A percentile compares a stretch with the other conserved stretches of the same genome.
These are phyloP conservation scores for Kentomonas sorsogonicus DNA, from an alignment of 208 protist species.

Conservation along the genomic window DNA sequence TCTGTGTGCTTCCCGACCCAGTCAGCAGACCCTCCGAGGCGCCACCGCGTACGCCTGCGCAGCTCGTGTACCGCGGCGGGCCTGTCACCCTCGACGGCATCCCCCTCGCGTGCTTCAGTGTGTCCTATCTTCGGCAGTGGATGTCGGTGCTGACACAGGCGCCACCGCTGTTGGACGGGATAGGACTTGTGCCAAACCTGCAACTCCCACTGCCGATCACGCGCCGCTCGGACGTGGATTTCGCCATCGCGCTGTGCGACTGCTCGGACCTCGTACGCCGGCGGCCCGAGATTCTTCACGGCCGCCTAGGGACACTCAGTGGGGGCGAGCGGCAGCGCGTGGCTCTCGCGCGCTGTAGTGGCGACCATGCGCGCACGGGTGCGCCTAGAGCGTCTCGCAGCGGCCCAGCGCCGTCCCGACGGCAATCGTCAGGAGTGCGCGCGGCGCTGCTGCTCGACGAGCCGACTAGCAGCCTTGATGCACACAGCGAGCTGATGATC, in stretches of 20 bases:
- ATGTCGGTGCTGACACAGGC: background rate
- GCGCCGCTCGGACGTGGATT: background rate
- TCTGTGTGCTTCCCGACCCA: too few species aligned
- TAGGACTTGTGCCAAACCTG: background rate
- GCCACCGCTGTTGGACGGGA: background rate
- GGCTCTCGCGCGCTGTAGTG: background rate
- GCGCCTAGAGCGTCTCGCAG: too few species aligned
- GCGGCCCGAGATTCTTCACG: background rate
- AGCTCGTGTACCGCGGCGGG: background rate
- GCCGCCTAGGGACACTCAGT: background rate
- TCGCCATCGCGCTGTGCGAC: background rate
- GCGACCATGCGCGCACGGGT: too few species aligned
- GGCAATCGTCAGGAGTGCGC: too few species aligned
- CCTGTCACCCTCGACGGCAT: background rate
- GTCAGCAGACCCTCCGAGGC: too few species aligned
- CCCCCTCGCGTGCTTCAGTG: background rate
- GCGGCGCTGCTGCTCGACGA: too few species aligned
- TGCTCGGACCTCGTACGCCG: background rate
- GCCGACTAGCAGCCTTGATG: too few species aligned
- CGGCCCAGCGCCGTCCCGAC: too few species aligned
- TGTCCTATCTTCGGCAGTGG: background rate
- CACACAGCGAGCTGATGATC: too few species aligned
- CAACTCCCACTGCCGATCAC: background rate
- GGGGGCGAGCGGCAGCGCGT: background rate
- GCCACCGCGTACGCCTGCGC: too few species aligned